These are phyloP conservation scores for Articulospora tetracladia DNA, from an alignment of 495 filamentous ascomycete species.

Conservation along the genomic window DNA sequence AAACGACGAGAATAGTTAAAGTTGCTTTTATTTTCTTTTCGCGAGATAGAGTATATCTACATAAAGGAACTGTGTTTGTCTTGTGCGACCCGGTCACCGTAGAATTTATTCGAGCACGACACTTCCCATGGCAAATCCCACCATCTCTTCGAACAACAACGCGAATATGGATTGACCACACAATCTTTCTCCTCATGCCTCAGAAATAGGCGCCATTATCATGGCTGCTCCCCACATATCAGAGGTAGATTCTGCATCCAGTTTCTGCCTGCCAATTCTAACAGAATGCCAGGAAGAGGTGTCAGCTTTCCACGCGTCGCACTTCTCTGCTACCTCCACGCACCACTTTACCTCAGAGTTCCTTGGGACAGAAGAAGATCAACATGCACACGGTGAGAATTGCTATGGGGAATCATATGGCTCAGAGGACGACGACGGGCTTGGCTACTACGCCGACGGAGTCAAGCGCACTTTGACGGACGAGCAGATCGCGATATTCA, in stretches of 20 bases:
- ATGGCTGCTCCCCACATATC: background rate
- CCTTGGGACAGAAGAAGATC: constrained; percentile 30
- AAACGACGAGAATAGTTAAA: too few species aligned
- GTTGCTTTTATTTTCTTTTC: too few species aligned
- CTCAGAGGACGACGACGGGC: constrained; percentile 60
- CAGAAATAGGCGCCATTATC: background rate
- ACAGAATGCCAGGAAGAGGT: constrained; percentile 61
- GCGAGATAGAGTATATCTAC: too few species aligned
- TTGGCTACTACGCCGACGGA: constrained; percentile 89
- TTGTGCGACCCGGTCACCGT: too few species aligned
- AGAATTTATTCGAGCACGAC: too few species aligned
- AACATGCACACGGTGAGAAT: constrained; percentile 22
- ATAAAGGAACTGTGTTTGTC: too few species aligned
- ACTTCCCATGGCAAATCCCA: too few species aligned
- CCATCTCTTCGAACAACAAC: background rate
- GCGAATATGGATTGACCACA: background rate
- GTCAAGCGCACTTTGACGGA: constrained; percentile 89
- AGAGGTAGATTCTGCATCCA: background rate
- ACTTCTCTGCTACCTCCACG: constrained; percentile 47
- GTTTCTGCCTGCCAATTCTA: background rate
- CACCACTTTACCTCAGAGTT: constrained; percentile 47
- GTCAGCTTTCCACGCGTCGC: constrained; percentile 60
- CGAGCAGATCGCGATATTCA: constrained; percentile 85
- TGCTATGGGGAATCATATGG: constrained; percentile 27
- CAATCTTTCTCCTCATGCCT: background rate